Base-by-base conservation (phyloP, 208 protist genomes). In the Acanthamoeba rhysodes region DNA sequence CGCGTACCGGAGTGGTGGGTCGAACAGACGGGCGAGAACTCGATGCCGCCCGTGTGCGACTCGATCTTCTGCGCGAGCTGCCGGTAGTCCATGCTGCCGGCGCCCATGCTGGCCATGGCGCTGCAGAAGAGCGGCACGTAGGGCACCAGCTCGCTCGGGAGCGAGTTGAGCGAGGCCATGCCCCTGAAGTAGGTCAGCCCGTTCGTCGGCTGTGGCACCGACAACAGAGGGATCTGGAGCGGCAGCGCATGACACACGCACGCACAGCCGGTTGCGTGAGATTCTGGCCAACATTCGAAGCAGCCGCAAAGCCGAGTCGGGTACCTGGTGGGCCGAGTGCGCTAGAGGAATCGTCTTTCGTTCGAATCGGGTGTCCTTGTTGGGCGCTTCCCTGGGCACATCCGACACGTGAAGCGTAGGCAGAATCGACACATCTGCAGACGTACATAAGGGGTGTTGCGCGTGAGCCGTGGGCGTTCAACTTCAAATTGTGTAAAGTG, bases 41-140 rank as follows among this genome's bases (percentile, higher is more conserved):
- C 93, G 41, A 95, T 90, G 80, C 93, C 93, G 72, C 93, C 93
- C 22, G 93, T 95, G 80, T 95, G 78, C 20, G 78, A 41, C 34
- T 95, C 93, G 6, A 95, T 95, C 57, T 70, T 24, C 66, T 95
- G 93, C 8, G 70, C 50, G 16, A 95, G 78, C 93, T 95, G 93
- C 0, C 78, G 93, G 45, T 95, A 87, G 78, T 95, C 93, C 93
- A 87, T 90, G 27, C 74, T 34, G 16, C 76, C 93, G 5, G 93
- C 93, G 24, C 93, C 93, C 76, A 95, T 87, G 76, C 70, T 93
- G 66, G 45, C 88, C 53, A 93, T 93, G 50, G 62, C 29, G 53
- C 74, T 74, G 72, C 70, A 80, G 57, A 94, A 94, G 37, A 94
- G 91, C 2, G 91, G 91, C 34, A 94, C 91, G 53, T 94, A 94